Evolutionary conservation across 2,329 filamentous ascomycete species (phyloP), one percentile per base, ranked within the genome.

Genomic region (Orbilia brochopaga): DNA sequence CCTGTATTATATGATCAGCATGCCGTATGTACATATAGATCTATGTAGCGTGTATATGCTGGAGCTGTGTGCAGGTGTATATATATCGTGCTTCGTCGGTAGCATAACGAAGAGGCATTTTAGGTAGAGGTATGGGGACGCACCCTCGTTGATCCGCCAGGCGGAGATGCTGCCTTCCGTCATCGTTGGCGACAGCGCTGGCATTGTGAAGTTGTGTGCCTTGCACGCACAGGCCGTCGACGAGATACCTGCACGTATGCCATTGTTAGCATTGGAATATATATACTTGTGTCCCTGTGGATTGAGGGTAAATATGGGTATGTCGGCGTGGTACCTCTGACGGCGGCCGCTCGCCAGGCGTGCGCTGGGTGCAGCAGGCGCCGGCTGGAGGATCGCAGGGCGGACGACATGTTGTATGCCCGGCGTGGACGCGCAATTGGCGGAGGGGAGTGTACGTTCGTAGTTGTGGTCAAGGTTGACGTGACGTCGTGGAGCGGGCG

Each of bases 111-210:
- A 37, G 17, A 32, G n/a, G 5, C 19, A 30, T 30, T 40, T 30
- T 44, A 30, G 4, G 44, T 15, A 13, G 35, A n/a, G 17, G 8
- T 32, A 3, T 51, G 42, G 2, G 21, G 27, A 51, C 74, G 72
- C 78, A 81, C 83, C 91, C 82, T 95, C 91, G 80, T 93, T 93
- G 77, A 95, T 85, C 80, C 87, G 89, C 91, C 91, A 96, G 73
- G 81, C 86, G 53, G 90, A 85, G 78, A 96, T 95, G 80, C 91
- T 94, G 73, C 91, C 91, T 81, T 96, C 91, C 74, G 91, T 96
- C 91, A 96, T 96, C 65, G 91, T 96, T 63, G 91, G 91, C 73
- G 91, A 95, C 74, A 96, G 85, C 44, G 91, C 91, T 24, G 91
- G 91, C 92, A 96, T 96, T 62, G 87, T 90, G 81, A 95, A 92